A percentile compares a stretch with the other conserved stretches of the same genome.
These are phyloP conservation scores for Protomyces macrosporus DNA, from an alignment of 1,139 yeast genomes.

Conservation along the genomic window DNA sequence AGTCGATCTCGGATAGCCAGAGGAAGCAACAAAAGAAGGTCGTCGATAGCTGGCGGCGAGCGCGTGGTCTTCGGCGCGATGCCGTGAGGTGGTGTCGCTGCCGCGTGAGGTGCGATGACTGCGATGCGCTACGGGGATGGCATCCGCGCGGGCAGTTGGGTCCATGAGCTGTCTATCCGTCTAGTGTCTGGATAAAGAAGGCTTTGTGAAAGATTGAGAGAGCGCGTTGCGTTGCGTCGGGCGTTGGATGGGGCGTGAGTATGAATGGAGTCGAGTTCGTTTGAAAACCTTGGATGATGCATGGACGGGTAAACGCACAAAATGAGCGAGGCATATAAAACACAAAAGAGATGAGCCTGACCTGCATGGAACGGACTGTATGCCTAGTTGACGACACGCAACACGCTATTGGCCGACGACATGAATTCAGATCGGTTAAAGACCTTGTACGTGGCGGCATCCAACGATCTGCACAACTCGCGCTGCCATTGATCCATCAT, in stretches of 20 bases:
- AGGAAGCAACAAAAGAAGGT: conserved; percentile 19
- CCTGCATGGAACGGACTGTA: background rate
- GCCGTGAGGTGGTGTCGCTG: background rate
- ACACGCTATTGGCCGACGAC: background rate
- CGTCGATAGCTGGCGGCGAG: conserved; percentile 10
- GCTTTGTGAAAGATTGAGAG: too few relatives aligned
- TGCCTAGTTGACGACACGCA: background rate
- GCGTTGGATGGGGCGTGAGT: too few relatives aligned
- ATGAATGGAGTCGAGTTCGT: too few relatives aligned
- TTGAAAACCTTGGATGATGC: too few relatives aligned
- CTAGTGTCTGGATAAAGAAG: too few relatives aligned
- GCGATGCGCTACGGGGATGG: background rate
- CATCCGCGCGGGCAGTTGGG: background rate
- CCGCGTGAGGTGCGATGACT: background rate
- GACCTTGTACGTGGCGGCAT: background rate
- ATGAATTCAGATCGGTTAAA: background rate
- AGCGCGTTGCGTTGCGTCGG: too few relatives aligned
- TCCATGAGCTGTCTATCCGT: too few relatives aligned
- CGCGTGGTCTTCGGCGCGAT: background rate
- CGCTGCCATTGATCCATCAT: background rate
- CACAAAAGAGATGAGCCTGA: background rate
- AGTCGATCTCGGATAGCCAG: conserved; percentile 8
- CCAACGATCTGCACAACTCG: background rate
- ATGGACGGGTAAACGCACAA: too few relatives aligned
- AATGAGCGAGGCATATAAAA: background rate